Percentiles rank a stretch among this genome's conserved stretches.
These are phyloP conservation scores for Scheffersomyces coipomensis DNA, from an alignment of 805 yeast species.

Conservation along the genomic window DNA sequence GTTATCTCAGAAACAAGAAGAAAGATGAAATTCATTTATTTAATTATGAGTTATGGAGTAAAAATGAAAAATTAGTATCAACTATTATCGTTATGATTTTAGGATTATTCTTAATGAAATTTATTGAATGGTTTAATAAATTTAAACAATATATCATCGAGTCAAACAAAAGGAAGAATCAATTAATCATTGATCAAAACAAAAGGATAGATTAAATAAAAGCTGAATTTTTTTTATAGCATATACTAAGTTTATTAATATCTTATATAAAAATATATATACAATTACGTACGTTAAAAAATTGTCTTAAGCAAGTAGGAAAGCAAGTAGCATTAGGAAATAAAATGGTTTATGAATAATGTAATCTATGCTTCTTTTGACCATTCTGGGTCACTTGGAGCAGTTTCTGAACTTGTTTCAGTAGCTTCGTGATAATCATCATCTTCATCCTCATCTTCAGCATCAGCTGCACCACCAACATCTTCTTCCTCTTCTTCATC, in stretches of 20 bases:
- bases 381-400: neutral
- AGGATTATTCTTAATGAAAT: constrained; percentile 6
- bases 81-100: constrained; percentile 31
- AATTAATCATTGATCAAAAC: neutral
- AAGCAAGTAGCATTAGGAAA: too few relatives aligned
- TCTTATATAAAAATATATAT: too few relatives aligned
- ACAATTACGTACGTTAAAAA: too few relatives aligned
- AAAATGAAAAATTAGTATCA: constrained; percentile 48
- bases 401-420: neutral
- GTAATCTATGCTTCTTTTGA: neutral
- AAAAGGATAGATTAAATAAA: neutral
- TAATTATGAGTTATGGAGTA: constrained; percentile 45
- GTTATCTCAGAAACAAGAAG: constrained; percentile 27
- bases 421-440: neutral
- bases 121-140: constrained; percentile 3
- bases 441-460: neutral
- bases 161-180: constrained; percentile 1
- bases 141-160: constrained; percentile 4
- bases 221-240: neutral
- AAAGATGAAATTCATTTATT: constrained; percentile 38
- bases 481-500: constrained; percentile 3
- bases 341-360: too few relatives aligned
- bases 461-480: neutral
- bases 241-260: too few relatives aligned
- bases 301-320: too few relatives aligned